phyloP scores from a whole-genome alignment of 257 asterid genomes.

The Solanum bulbocastanum region DNA sequence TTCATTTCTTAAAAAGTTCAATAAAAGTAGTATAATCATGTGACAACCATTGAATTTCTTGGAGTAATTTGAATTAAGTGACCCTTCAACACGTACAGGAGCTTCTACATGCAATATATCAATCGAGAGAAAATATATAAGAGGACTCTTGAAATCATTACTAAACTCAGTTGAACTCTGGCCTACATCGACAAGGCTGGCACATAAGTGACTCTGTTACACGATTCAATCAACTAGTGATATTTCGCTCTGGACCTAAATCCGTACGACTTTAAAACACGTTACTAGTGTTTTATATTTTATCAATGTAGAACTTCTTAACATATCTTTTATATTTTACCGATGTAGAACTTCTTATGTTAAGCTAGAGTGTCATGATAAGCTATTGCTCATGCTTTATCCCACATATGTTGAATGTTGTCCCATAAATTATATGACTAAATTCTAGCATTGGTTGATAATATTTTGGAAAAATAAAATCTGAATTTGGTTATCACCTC shows the following conservation, averaged over 20 bases:
- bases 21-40: not conserved
- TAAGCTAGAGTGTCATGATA: not conserved
- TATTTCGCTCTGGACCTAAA: too few relatives aligned
- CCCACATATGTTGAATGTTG: not conserved
- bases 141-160: too few relatives aligned
- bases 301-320: fast-evolving
- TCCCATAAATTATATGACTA: not conserved
- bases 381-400: not conserved
- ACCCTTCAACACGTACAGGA: slow-evolving; percentile 3
- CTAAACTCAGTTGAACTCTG: too few relatives aligned
- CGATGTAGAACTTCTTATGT: too few relatives aligned
- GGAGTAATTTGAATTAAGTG: not conserved
- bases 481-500: not conserved
- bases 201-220: too few relatives aligned
- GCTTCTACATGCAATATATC: not conserved
- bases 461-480: not conserved
- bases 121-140: not conserved
- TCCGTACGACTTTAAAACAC: too few relatives aligned
- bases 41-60: not conserved
- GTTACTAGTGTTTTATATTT: too few relatives aligned
- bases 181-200: too few relatives aligned
- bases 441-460: not conserved
- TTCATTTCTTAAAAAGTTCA: not conserved
- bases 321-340: too few relatives aligned
- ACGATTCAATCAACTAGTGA: too few relatives aligned